phyloP scores from a whole-genome alignment of 2,329 filamentous ascomycete species.

The Leptographium galeiforme region DNA sequence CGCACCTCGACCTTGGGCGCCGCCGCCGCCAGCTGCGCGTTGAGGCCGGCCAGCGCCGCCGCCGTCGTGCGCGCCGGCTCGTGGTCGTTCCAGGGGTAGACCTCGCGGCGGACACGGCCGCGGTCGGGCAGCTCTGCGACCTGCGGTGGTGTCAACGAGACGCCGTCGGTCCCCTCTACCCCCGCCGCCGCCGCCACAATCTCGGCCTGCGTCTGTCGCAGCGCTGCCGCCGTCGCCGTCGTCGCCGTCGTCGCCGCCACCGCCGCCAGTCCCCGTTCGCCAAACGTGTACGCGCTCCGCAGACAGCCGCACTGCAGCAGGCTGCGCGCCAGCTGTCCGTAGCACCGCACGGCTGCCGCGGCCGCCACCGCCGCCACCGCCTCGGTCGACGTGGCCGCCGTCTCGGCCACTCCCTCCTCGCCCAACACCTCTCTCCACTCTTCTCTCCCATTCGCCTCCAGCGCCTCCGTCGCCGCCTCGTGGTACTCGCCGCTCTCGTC shows the following conservation, averaged over 20 bases:
- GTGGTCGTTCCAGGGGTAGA: conserved; percentile 57
- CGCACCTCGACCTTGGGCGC: conserved; percentile 74
- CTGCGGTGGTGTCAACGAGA: too few relatives aligned
- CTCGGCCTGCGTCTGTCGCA: conserved; percentile 38
- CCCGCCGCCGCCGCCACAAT: conserved; percentile 23
- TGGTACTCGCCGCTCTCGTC: conserved; percentile 78
- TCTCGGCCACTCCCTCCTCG: conserved; percentile 12
- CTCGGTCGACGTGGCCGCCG: conserved; percentile 15
- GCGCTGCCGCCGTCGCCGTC: conserved; percentile 8
- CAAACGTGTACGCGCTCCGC: conserved; percentile 54
- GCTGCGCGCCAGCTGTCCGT: conserved; percentile 43
- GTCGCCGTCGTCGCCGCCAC: conserved; percentile 40
- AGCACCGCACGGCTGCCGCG: conserved; percentile 44
- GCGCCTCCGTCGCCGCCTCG: conserved; percentile 45
- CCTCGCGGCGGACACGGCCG: conserved; percentile 54
- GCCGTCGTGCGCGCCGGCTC: conserved; percentile 58
- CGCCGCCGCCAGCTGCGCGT: conserved; percentile 51
- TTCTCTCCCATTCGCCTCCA: conserved; percentile 26
- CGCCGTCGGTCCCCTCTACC: conserved; percentile 19
- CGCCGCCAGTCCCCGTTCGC: conserved; percentile 42
- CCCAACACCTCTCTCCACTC: not conserved
- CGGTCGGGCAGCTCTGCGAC: conserved; percentile 47
- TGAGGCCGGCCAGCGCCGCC: conserved; percentile 58
- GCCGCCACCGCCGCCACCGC: conserved; percentile 34
- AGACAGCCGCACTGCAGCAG: conserved; percentile 54